These are phyloP conservation scores for Ophiosphaerella herpotricha DNA, from an alignment of 2,329 filamentous ascomycete species.

Conservation along the genomic window DNA sequence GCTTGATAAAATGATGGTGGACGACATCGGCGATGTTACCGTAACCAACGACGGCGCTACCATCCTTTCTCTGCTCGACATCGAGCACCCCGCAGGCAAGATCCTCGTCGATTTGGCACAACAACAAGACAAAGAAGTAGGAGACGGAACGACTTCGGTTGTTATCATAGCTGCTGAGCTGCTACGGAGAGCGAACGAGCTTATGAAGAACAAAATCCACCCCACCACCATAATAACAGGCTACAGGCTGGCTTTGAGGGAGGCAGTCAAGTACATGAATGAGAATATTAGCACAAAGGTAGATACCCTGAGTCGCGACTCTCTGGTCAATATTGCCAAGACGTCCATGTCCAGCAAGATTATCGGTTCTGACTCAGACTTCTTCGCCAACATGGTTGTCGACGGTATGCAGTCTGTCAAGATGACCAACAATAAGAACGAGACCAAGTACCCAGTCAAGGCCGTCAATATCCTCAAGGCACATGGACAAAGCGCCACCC, in stretches of 20 bases:
- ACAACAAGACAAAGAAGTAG: conserved; percentile 98
- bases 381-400: conserved; percentile 96
- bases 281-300: conserved; percentile 98
- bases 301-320: conserved; percentile 86
- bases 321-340: conserved; percentile 91
- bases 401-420: conserved; percentile 96
- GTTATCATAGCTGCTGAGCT: conserved; percentile 97
- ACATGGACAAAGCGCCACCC: conserved; percentile 87
- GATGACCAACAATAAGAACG: conserved; percentile 85
- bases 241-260: conserved; percentile 90
- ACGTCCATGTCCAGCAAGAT: conserved; percentile 99
- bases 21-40: conserved; percentile 98
- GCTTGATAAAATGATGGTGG: conserved; percentile 99
- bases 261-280: conserved; percentile 98
- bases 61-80: conserved; percentile 91
- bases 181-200: conserved; percentile 88
- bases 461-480: conserved; percentile 98
- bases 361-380: conserved; percentile 92
- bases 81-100: conserved; percentile 97
- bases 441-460: conserved; percentile 97
- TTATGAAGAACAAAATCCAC: conserved; percentile 99
- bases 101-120: conserved; percentile 97
- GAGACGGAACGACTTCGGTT: conserved; percentile 96
- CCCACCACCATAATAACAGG: conserved; percentile 99
- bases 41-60: conserved; percentile 99